Evolutionary conservation across 23 red algal genomes (phyloP).

Genomic region (Cyanidioschyzon merolae): DNA sequence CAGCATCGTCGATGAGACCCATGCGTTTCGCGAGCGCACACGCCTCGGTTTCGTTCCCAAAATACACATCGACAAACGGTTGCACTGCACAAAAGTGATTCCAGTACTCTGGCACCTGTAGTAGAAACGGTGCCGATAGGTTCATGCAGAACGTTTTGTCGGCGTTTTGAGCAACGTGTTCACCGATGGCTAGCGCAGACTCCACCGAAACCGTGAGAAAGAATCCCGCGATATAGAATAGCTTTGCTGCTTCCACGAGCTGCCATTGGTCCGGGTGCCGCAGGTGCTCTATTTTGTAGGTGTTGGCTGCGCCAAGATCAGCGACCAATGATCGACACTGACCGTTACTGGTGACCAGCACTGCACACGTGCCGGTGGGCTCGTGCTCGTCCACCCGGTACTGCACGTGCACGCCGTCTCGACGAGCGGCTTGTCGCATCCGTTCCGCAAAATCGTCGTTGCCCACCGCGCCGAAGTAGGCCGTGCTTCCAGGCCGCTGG

Average conservation of each 20-base stretch:
- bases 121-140: slow-evolving; percentile 92
- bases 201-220: slow-evolving; percentile 92
- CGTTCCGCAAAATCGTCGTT: slow-evolving; percentile 73
- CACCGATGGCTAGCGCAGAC: slow-evolving; percentile 56
- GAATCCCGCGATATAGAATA: slow-evolving; percentile 94
- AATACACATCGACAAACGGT: slow-evolving; percentile 88
- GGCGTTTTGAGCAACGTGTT: slow-evolving; percentile 34
- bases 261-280: slow-evolving; percentile 66
- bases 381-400: slow-evolving; percentile 48
- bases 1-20: slow-evolving; percentile 34
- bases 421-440: slow-evolving; percentile 51
- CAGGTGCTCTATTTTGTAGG: slow-evolving; percentile 68
- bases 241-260: slow-evolving; percentile 55
- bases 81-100: slow-evolving; percentile 61
- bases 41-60: slow-evolving; percentile 95
- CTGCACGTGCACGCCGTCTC: slow-evolving; percentile 71
- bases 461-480: slow-evolving; percentile 86
- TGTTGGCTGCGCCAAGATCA: slow-evolving; percentile 85
- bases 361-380: slow-evolving; percentile 90
- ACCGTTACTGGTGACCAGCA: slow-evolving; percentile 63
- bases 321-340: slow-evolving; percentile 81
- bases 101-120: slow-evolving; percentile 87
- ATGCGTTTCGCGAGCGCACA: slow-evolving; percentile 53
- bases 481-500: slow-evolving; percentile 38
- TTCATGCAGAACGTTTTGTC: slow-evolving; percentile 89